phyloP scores from a whole-genome alignment of 768 basidiomycete genomes.

The Xerocomellus intermedius region DNA sequence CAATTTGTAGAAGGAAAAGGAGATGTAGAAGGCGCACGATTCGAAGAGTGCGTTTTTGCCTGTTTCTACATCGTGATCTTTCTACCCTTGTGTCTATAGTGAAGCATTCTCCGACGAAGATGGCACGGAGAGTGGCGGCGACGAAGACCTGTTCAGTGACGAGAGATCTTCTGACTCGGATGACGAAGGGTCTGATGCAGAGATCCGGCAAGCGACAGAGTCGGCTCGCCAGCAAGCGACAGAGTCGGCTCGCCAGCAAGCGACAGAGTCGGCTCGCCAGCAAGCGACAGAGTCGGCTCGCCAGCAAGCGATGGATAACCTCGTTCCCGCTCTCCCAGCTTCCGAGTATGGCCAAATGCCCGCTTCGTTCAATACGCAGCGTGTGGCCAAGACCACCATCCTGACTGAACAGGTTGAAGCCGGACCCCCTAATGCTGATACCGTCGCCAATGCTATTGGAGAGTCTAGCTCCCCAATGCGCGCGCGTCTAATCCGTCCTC shows the following conservation, averaged over 20 bases:
- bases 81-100: constrained; percentile 34
- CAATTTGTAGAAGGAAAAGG: constrained; percentile 91
- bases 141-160: constrained; percentile 39
- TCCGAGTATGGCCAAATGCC: constrained; percentile 91
- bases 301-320: constrained; percentile 68
- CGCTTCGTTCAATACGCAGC: constrained; percentile 71
- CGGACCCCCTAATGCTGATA: constrained; percentile 6
- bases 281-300: constrained; percentile 51
- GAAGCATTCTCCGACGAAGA: constrained; percentile 70
- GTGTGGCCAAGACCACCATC: constrained; percentile 47
- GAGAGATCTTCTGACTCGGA: constrained; percentile 49
- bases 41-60: constrained; percentile 72
- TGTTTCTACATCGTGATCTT: neutral
- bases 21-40: constrained; percentile 82
- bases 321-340: constrained; percentile 77
- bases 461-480: constrained; percentile 19
- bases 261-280: constrained; percentile 47
- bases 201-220: constrained; percentile 26
- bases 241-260: too few relatives aligned
- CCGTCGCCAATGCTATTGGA: neutral
- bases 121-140: constrained; percentile 23
- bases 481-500: constrained; percentile 61
- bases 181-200: constrained; percentile 37
- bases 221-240: too few relatives aligned
- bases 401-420: constrained; percentile 41